Evolutionary conservation across 805 yeast species (phyloP).

Genomic region (Candida coleopterorum): DNA sequence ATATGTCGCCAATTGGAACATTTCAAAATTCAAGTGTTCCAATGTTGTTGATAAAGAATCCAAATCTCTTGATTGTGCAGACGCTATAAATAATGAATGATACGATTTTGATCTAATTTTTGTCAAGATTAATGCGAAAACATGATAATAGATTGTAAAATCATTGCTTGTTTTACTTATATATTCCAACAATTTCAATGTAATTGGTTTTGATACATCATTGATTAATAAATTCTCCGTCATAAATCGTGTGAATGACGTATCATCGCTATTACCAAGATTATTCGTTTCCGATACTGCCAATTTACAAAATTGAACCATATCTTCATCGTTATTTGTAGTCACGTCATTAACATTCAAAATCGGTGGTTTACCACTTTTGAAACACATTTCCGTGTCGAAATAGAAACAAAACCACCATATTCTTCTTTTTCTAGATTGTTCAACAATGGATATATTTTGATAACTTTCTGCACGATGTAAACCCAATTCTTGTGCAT

Average conservation of each 20-base stretch:
- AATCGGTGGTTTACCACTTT: conserved; percentile 37
- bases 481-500: conserved; percentile 39
- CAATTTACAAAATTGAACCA: conserved; percentile 3
- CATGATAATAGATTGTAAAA: conserved; percentile 4
- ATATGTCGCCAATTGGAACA: conserved; percentile 20
- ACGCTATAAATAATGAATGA: conserved; percentile 27
- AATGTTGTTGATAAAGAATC: conserved; percentile 19
- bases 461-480: conserved; percentile 30
- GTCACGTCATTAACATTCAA: conserved; percentile 30
- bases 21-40: conserved; percentile 22
- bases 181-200: conserved; percentile 1
- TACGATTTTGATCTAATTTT: conserved; percentile 27
- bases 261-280: background rate
- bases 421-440: conserved; percentile 19
- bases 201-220: background rate
- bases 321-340: conserved; percentile 20
- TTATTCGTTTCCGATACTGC: background rate
- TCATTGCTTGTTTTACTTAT: background rate
- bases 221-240: background rate
- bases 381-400: conserved; percentile 35
- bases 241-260: background rate
- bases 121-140: conserved; percentile 14
- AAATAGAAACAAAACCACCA: conserved; percentile 37
- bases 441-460: conserved; percentile 18
- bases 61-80: conserved; percentile 16